A percentile compares a stretch with the other conserved stretches of the same genome.
phyloP scores from a whole-genome alignment of 2,329 filamentous ascomycete species.

The Ophiocordyceps camponoti-rufipedis region DNA sequence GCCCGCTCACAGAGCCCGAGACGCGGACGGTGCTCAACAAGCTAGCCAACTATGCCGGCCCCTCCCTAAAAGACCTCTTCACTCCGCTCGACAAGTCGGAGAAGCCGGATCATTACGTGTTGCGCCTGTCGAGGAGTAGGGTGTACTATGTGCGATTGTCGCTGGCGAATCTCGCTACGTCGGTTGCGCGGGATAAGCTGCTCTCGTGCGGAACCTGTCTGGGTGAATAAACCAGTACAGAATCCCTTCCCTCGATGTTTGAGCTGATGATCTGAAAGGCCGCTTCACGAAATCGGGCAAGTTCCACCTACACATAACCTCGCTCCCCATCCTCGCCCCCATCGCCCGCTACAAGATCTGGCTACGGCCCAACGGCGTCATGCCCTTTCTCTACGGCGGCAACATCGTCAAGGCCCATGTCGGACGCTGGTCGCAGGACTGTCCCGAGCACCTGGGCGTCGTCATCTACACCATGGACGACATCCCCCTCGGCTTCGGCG shows the following conservation, averaged over 20 bases:
- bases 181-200: slow-evolving; percentile 62
- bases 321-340: slow-evolving; percentile 68
- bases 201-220: slow-evolving; percentile 80
- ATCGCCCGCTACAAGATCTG: slow-evolving; percentile 94
- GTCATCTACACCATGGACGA: slow-evolving; percentile 87
- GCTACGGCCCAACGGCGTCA: slow-evolving; percentile 90
- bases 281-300: slow-evolving; percentile 97
- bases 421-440: slow-evolving; percentile 76
- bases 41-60: slow-evolving; percentile 83
- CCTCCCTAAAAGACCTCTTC: slow-evolving; percentile 71
- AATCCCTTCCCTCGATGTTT: too few species aligned
- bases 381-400: slow-evolving; percentile 92
- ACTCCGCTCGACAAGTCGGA: slow-evolving; percentile 49
- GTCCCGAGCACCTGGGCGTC: slow-evolving; percentile 80
- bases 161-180: slow-evolving; percentile 80
- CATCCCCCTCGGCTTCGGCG: slow-evolving; percentile 81
- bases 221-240: too few species aligned
- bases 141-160: slow-evolving; percentile 87
- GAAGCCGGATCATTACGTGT: slow-evolving; percentile 63
- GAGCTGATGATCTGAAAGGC: slow-evolving; percentile 27
- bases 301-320: slow-evolving; percentile 86
- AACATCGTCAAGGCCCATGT: slow-evolving; percentile 60
- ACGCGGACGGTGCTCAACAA: slow-evolving; percentile 76
- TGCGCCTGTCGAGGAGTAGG: slow-evolving; percentile 63
- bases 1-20: slow-evolving; percentile 63